Conservation (phyloP, 345 rosid species). For the Eucalyptus curtisii region DNA sequence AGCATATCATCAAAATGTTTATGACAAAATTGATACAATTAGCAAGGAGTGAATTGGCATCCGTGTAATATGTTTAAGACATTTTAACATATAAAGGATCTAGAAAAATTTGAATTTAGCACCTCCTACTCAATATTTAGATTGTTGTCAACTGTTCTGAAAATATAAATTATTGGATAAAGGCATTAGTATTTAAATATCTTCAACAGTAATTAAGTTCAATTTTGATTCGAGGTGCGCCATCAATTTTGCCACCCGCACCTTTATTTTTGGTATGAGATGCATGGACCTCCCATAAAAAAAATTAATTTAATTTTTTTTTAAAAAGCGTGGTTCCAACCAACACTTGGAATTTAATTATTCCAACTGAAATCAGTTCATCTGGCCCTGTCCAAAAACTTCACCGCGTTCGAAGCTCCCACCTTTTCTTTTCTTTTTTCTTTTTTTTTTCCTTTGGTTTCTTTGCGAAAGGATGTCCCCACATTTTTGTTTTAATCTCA, state of each 20-base stretch:
- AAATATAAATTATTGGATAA: not conserved
- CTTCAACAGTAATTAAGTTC: not conserved
- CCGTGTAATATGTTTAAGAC: too few relatives aligned
- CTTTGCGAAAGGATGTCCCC: not conserved
- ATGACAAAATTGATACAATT: rapidly evolving
- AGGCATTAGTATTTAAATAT: not conserved
- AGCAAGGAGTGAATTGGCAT: rapidly evolving
- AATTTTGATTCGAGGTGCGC: not conserved
- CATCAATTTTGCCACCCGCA: not conserved
- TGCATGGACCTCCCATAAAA: not conserved
- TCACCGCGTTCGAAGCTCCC: not conserved
- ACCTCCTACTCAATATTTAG: not conserved
- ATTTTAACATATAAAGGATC: not conserved
- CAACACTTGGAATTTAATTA: not conserved
- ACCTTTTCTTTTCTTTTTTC: not conserved
- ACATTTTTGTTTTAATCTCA: not conserved
- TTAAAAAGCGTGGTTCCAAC: not conserved
- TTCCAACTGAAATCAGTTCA: not conserved
- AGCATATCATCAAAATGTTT: too few relatives aligned
- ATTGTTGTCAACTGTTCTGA: rapidly evolving
- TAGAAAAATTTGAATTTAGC: not conserved
- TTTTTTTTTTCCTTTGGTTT: not conserved
- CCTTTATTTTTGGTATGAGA: not conserved
- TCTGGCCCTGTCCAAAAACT: not conserved
- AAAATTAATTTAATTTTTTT: too few relatives aligned